Evolutionary conservation across 441 rosid species (phyloP).

Genomic region (Breynia disticha): DNA sequence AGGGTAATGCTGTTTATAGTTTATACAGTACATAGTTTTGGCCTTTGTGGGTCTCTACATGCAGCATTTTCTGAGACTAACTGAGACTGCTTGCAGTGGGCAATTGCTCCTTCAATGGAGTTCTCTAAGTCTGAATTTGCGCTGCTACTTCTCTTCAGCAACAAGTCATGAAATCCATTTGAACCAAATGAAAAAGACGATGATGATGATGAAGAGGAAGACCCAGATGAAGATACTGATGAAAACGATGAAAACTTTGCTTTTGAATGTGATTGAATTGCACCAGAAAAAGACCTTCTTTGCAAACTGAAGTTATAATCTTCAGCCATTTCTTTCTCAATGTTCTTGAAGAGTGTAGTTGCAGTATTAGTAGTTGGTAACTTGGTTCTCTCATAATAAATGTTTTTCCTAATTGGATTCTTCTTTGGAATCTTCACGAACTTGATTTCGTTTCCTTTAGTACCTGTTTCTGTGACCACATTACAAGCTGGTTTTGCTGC

Average conservation of each 20-base stretch:
- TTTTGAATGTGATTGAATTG: conserved; percentile 42
- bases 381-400: conserved; percentile 15
- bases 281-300: conserved; percentile 77
- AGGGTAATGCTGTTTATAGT: neutral
- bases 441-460: conserved; percentile 19
- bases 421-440: conserved; percentile 25
- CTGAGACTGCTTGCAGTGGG: conserved; percentile 76
- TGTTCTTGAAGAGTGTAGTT: conserved; percentile 18
- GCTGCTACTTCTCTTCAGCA: conserved; percentile 59
- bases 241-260: conserved; percentile 34
- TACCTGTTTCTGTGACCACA: conserved; percentile 13
- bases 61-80: conserved; percentile 34
- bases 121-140: conserved; percentile 51
- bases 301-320: conserved; percentile 23
- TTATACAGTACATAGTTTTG: conserved; percentile 23
- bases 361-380: conserved; percentile 6
- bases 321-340: conserved; percentile 27
- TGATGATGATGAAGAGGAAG: conserved; percentile 35
- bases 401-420: conserved; percentile 23
- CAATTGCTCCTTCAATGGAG: conserved; percentile 82
- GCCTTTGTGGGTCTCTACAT: conserved; percentile 28
- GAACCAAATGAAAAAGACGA: conserved; percentile 59
- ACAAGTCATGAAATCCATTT: conserved; percentile 40
- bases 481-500: conserved; percentile 26
- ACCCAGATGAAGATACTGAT: conserved; percentile 31